phyloP scores from a whole-genome alignment of 257 asterid species.

The Thymus quinquecostatus region DNA sequence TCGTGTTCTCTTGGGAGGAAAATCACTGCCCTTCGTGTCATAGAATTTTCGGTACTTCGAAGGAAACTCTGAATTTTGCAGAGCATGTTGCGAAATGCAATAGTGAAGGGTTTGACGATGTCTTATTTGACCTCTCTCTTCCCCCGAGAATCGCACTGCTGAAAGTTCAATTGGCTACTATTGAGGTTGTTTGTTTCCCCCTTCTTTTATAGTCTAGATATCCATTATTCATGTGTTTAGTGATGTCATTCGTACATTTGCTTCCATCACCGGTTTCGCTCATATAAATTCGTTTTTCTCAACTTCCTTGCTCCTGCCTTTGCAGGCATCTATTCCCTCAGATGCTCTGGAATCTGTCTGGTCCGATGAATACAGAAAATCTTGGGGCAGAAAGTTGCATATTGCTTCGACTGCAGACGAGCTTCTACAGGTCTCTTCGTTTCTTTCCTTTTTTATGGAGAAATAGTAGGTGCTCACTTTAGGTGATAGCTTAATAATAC shows the following conservation, averaged over 20 bases:
- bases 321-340: slow-evolving; percentile 73
- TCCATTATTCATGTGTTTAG: background rate
- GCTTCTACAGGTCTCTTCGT: slow-evolving; percentile 66
- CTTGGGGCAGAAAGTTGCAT: slow-evolving; percentile 64
- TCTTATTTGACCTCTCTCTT: slow-evolving; percentile 40
- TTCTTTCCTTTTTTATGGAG: background rate
- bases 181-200: slow-evolving; percentile 59
- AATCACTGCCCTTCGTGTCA: slow-evolving; percentile 61
- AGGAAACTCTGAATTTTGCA: slow-evolving; percentile 32
- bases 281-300: background rate
- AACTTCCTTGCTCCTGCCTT: slow-evolving; percentile 28
- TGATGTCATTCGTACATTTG: background rate
- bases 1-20: slow-evolving; percentile 49
- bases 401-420: slow-evolving; percentile 65
- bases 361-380: slow-evolving; percentile 64
- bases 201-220: background rate
- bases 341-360: slow-evolving; percentile 69
- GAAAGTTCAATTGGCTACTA: slow-evolving; percentile 63
- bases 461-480: background rate
- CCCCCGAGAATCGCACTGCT: slow-evolving; percentile 64
- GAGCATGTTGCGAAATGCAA: slow-evolving; percentile 54
- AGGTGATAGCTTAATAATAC: background rate
- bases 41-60: slow-evolving; percentile 35
- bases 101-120: slow-evolving; percentile 36
- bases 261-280: background rate